Evolutionary conservation across 2,329 filamentous ascomycete genomes (phyloP), one percentile per base, ranked within the genome.

Genomic region (Bipolaris zeicola): DNA sequence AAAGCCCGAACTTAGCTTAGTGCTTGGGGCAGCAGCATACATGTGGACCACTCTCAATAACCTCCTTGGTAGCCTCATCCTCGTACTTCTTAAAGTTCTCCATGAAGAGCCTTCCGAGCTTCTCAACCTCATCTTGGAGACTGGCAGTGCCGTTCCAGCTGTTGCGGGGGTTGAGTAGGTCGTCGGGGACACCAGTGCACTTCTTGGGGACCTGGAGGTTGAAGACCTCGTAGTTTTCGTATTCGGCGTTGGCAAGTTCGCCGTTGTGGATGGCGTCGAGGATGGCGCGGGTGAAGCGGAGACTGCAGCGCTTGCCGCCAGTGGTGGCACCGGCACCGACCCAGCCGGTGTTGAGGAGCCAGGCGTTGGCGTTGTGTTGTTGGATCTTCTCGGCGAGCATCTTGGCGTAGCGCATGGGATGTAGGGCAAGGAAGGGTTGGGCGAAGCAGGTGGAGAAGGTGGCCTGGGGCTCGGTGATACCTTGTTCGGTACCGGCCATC

Each of bases 391-490:
- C 91, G 36, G 95, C 95, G 61, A 99, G 85, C 95, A 99, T 99
- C 83, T 89, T 89, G 69, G 95, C 95, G 82, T 99, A 99, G 79
- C 91, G 90, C 95, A 99, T 99, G 71, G 95, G 95, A 85, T 99
- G 95, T 57, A 99, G 89, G 39, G 95, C 95, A 72, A 99, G 84
- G 92, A 99, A 99, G 61, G 95, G 95, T 82, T 99, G 95, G 54
- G 95, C 95, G 81, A 99, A 99, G 87, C 95, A 99, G 50, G 93
- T 96, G 24, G 93, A 98, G 88, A 99, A 99, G 73, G 95, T 99
- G 22, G 95, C 95, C 81, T 98, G 92, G 64, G 95, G 95, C 82
- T 99, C 95, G 8, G 91, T 96, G 65, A 99, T 88, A 74, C 95
- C 95, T 66, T 97, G 92, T 82, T 99, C 95, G 33, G 95, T 99